Percentiles rank a stretch among this genome's conserved stretches.
These are phyloP conservation scores for Citrus mangshanensis DNA, from an alignment of 345 rosid species.

Conservation along the genomic window DNA sequence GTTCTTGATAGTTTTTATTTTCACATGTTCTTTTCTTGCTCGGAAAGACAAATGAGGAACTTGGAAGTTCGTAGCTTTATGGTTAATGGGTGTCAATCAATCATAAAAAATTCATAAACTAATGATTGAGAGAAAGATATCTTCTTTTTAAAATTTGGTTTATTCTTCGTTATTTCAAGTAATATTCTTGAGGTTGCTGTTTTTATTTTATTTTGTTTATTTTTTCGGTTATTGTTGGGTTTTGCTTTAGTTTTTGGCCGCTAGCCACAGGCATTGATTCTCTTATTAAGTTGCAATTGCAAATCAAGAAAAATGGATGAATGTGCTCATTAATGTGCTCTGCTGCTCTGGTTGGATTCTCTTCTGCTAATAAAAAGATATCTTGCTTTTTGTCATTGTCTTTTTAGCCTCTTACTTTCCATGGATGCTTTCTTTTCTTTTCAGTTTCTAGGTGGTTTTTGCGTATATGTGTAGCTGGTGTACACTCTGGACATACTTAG, in stretches of 20 bases:
- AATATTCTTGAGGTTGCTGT: conserved; percentile 38
- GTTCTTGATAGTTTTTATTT: not conserved
- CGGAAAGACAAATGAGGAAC: conserved; percentile 12
- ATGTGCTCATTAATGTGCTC: conserved; percentile 19
- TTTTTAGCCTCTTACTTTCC: conserved; percentile 39
- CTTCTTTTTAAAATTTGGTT: conserved; percentile 40
- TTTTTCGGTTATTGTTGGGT: conserved; percentile 19
- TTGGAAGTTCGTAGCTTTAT: conserved; percentile 31
- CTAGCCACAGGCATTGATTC: conserved; percentile 71
- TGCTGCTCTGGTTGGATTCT: conserved; percentile 31
- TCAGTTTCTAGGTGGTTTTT: conserved; percentile 38
- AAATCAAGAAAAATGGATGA: conserved; percentile 33
- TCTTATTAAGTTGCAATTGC: conserved; percentile 33
- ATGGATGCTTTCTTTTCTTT: conserved; percentile 43
- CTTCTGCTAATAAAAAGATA: conserved; percentile 41
- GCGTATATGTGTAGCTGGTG: conserved; percentile 33
- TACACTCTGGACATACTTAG: conserved; percentile 39
- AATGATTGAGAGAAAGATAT: conserved; percentile 47
- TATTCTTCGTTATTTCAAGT: conserved; percentile 56
- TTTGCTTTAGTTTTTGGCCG: conserved; percentile 40
- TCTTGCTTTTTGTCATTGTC: conserved; percentile 43
- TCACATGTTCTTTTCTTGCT: not conserved
- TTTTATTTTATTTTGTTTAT: not conserved
- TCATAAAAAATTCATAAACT: conserved; percentile 54
- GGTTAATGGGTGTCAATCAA: conserved; percentile 59